Evolutionary conservation across 2,329 filamentous ascomycete species (phyloP), one percentile per base, ranked within the genome.

Genomic region (Fusarium sp.): DNA sequence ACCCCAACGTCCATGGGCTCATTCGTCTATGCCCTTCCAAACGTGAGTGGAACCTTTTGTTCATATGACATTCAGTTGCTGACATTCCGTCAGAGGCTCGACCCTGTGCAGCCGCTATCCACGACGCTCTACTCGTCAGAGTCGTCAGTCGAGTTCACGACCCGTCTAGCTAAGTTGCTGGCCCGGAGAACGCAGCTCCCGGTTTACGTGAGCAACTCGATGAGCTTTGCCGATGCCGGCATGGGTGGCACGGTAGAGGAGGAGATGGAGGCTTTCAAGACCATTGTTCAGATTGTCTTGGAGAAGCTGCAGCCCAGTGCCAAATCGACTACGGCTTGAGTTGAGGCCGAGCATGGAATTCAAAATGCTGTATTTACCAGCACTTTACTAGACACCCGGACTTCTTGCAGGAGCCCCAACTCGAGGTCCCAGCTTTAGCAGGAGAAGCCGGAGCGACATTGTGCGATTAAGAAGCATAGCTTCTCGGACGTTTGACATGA

Each of bases 21-120:
- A 59, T 96, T 98, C 80, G 94, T 98, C 54, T 98, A 98, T 81
- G 94, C 95, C 4, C 90, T 99, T 81, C 96, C 97, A 18, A 93
- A 98, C 84, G 97, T 98, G 85, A 78, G 85, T 81, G 16, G 59
- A 16, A 69, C 40, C 31, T 35, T 47, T 29, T 65, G n/a, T 58
- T n/a, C 27, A 25, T 25, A 61, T 73, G 35, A 45, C 60, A 62
- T 31, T 11, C 47, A 52, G n/a, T 61, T 62, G 42, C 71, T 77
- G 35, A 73, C 60, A n/a, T 54, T 38, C 31, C 52, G 9, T 18
- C 77, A 90, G 88, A 85, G 82, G 81, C 86, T 87, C 79, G 85
- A 89, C 69, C 82, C 89, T 73, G 82, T 83, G 74, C 88, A 94
- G 81, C 88, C 94, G 74, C 83, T 97, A 74, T 92, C 92, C 66